Conservation (phyloP, 1,284 basidiomycete species). For the Crepidotus sp. region DNA sequence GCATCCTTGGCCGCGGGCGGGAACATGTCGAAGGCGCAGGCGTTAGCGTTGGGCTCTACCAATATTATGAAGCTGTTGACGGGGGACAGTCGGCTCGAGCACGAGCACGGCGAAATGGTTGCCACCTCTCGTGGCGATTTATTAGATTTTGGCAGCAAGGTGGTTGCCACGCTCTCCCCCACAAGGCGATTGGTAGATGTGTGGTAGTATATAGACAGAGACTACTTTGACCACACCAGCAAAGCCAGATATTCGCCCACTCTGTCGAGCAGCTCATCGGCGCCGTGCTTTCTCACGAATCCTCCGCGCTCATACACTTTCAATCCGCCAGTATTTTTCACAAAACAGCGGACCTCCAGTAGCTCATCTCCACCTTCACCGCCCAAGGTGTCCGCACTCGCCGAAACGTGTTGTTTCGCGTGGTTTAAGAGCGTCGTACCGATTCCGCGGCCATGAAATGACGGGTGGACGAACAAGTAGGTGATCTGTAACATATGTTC, state of each 20-base stretch:
- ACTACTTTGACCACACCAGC: constrained; percentile 1
- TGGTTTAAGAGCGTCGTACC: constrained; percentile 2
- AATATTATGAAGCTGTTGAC: constrained; percentile 34
- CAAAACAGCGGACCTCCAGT: constrained; percentile 7
- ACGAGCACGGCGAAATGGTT: constrained; percentile 38
- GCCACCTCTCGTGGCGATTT: constrained; percentile 43
- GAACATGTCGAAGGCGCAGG: constrained; percentile 18
- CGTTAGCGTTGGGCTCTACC: constrained; percentile 23
- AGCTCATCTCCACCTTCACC: background rate
- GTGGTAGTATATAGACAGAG: constrained; percentile 11
- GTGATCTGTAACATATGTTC: constrained; percentile 2
- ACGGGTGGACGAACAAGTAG: constrained; percentile 6
- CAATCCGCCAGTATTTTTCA: constrained; percentile 2
- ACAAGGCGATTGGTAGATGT: constrained; percentile 20
- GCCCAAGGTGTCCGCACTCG: background rate
- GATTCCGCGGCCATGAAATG: constrained; percentile 2
- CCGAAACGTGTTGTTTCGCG: constrained; percentile 3
- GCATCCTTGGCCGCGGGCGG: constrained; percentile 27
- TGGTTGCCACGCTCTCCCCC: constrained; percentile 38
- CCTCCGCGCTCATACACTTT: constrained; percentile 8
- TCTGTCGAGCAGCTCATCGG: background rate
- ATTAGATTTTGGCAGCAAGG: constrained; percentile 42
- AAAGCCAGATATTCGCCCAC: constrained; percentile 3
- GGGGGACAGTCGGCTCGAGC: background rate
- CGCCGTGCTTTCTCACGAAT: constrained; percentile 3